Conservation (phyloP, 345 rosid species). For the Ricinus communis region DNA sequence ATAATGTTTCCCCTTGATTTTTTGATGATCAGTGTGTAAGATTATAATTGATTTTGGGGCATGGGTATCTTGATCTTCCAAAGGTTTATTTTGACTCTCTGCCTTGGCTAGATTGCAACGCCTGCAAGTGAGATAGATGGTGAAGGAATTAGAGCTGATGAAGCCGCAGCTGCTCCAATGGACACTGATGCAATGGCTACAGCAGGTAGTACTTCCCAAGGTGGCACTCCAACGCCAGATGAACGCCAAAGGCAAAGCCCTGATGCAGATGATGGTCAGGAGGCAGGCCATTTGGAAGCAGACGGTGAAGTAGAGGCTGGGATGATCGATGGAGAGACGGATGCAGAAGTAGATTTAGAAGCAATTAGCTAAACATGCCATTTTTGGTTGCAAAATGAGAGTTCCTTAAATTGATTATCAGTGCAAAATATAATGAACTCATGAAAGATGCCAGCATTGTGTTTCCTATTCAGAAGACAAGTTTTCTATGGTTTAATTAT, state of each 20-base stretch:
- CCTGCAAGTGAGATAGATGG: conserved; percentile 63
- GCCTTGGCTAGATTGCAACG: conserved; percentile 37
- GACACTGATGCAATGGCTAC: conserved; percentile 51
- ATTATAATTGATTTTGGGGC: background rate
- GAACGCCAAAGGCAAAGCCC: conserved; percentile 76
- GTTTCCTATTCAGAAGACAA: background rate
- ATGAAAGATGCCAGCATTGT: background rate
- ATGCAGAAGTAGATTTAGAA: conserved; percentile 63
- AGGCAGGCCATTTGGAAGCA: conserved; percentile 69
- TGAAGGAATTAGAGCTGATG: conserved; percentile 65
- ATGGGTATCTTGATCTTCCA: background rate
- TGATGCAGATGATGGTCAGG: conserved; percentile 67
- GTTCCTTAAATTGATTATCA: background rate
- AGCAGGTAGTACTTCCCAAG: conserved; percentile 39
- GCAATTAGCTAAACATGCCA: conserved; percentile 29
- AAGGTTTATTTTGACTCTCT: background rate
- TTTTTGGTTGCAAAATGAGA: background rate
- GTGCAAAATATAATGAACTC: background rate
- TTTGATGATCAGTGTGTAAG: background rate
- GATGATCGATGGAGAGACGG: conserved; percentile 65
- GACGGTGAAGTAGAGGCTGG: conserved; percentile 57
- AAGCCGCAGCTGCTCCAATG: conserved; percentile 52
- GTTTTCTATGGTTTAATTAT: background rate
- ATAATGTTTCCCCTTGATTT: background rate
- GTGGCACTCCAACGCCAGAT: conserved; percentile 60